Evolutionary conservation across 2,329 filamentous ascomycete genomes (phyloP).

Genomic region (Rhinocladiella mackenziei): DNA sequence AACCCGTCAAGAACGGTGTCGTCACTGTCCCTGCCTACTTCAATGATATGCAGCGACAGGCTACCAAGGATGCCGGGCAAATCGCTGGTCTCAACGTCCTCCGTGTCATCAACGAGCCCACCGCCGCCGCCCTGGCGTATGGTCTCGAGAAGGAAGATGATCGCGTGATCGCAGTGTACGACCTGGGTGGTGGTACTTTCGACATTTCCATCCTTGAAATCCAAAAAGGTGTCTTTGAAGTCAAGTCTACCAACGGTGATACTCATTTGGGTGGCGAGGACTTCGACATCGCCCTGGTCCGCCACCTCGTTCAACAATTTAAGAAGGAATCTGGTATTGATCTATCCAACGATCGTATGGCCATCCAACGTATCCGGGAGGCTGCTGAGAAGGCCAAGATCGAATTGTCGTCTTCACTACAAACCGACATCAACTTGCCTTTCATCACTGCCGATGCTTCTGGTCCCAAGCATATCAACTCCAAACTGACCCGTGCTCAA

Average conservation of each 20-base stretch:
- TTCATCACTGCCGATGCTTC: slow-evolving; percentile 97
- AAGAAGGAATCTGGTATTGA: slow-evolving; percentile 94
- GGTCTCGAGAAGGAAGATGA: slow-evolving; percentile 93
- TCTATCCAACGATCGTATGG: slow-evolving; percentile 89
- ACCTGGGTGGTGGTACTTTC: slow-evolving; percentile 97
- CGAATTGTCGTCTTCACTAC: slow-evolving; percentile 87
- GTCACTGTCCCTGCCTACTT: slow-evolving; percentile 98
- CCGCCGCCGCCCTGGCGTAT: slow-evolving; percentile 90
- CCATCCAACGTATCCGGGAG: slow-evolving; percentile 97
- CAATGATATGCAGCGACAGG: slow-evolving; percentile 97
- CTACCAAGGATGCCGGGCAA: slow-evolving; percentile 96
- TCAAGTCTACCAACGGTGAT: slow-evolving; percentile 98
- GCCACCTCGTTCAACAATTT: slow-evolving; percentile 89
- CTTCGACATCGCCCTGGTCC: slow-evolving; percentile 92
- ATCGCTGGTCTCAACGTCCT: slow-evolving; percentile 95
- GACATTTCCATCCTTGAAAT: slow-evolving; percentile 98
- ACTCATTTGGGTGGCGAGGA: slow-evolving; percentile 98
- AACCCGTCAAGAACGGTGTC: slow-evolving; percentile 89
- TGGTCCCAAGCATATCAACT: slow-evolving; percentile 97
- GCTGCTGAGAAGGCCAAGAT: slow-evolving; percentile 99
- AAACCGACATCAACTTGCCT: slow-evolving; percentile 96
- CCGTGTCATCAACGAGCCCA: slow-evolving; percentile 97
- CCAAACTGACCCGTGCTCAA: slow-evolving; percentile 86
- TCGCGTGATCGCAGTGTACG: slow-evolving; percentile 88
- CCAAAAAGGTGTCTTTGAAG: slow-evolving; percentile 96